These are phyloP conservation scores for Candida patagonica DNA, from an alignment of 805 yeast species.

Conservation along the genomic window DNA sequence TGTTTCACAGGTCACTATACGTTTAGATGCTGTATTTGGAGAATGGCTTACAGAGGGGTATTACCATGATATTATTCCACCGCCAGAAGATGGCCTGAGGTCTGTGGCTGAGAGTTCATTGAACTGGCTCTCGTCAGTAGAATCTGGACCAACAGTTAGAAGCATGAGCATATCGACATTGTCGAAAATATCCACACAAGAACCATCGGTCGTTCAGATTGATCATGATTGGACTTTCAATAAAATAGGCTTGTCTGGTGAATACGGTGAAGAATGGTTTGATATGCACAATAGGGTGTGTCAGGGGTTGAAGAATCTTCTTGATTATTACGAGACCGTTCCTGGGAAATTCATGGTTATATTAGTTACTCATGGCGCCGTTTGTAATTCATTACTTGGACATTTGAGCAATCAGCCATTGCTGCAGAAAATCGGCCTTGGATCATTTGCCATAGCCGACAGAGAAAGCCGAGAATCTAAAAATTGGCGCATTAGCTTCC, in stretches of 20 bases:
- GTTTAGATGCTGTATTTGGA: conserved; percentile 28
- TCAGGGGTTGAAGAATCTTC: conserved; percentile 20
- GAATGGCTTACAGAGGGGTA: conserved; percentile 33
- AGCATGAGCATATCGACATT: not conserved
- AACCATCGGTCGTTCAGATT: conserved; percentile 8
- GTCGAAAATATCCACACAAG: not conserved
- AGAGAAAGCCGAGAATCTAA: not conserved
- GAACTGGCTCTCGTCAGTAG: conserved; percentile 16
- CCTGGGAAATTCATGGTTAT: conserved; percentile 15
- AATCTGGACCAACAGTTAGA: not conserved
- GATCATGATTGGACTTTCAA: conserved; percentile 21
- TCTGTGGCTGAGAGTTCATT: conserved; percentile 20
- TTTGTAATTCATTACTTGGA: conserved; percentile 31
- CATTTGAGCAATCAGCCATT: conserved; percentile 24
- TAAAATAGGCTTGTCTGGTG: conserved; percentile 24
- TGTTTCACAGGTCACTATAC: conserved; percentile 8
- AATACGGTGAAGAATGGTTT: conserved; percentile 30
- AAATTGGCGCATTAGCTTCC: too few species aligned
- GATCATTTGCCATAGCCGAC: conserved; percentile 14
- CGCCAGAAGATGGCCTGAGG: conserved; percentile 29
- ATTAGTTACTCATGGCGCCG: conserved; percentile 32
- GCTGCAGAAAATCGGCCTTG: conserved; percentile 24
- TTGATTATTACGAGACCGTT: conserved; percentile 17
- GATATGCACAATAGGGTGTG: conserved; percentile 28
- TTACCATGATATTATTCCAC: conserved; percentile 26